Conservation (phyloP, 140 eudicot genomes). For the Oenanthe javanica region DNA sequence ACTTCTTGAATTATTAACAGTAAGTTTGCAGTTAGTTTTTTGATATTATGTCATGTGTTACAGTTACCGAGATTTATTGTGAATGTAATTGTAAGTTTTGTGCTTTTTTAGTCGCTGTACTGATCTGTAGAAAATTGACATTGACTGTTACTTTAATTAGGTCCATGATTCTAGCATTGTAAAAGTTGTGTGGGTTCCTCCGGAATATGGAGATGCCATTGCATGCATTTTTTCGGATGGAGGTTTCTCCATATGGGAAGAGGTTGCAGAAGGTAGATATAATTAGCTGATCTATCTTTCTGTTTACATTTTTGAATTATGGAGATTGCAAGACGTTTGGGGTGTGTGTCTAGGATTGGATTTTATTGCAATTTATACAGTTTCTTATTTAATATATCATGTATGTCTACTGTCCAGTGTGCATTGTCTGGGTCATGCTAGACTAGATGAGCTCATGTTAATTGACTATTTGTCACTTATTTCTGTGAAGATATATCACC, state of each 20-base stretch:
- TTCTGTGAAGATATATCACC: neutral
- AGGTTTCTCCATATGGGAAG: constrained; percentile 84
- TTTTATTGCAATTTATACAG: neutral
- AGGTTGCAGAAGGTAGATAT: constrained; percentile 56
- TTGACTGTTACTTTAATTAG: constrained; percentile 22
- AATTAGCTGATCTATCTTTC: neutral
- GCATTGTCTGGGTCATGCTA: neutral
- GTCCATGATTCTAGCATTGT: constrained; percentile 48
- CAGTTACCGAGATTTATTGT: neutral
- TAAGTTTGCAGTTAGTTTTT: neutral
- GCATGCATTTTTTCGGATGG: constrained; percentile 75
- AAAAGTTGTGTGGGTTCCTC: constrained; percentile 87
- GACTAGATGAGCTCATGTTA: neutral
- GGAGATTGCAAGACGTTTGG: neutral
- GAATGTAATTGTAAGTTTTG: neutral
- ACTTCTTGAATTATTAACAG: neutral
- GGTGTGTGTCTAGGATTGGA: neutral
- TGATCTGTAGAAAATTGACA: neutral
- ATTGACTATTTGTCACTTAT: neutral
- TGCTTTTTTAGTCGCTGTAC: neutral
- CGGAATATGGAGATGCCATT: constrained; percentile 85
- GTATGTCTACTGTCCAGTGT: neutral
- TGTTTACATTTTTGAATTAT: neutral
- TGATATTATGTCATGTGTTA: neutral
- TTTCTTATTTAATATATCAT: neutral